phyloP scores from a whole-genome alignment of 768 basidiomycete genomes.

The Kwoniella sp. region DNA sequence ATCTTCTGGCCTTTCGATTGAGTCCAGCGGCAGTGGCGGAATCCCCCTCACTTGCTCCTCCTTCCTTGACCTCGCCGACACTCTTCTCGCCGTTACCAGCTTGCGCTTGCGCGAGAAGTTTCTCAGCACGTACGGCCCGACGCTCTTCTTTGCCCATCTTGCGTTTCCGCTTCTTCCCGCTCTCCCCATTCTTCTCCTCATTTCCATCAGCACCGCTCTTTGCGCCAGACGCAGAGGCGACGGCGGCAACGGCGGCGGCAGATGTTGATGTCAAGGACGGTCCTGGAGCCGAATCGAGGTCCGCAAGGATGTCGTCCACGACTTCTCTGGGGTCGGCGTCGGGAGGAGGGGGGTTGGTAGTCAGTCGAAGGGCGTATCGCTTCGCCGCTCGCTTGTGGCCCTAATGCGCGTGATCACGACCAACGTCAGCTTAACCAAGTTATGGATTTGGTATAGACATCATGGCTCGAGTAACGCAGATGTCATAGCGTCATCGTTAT shows the following conservation, averaged over 20 bases:
- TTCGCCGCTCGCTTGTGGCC: conserved; percentile 38
- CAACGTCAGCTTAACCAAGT: background rate
- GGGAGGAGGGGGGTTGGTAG: background rate
- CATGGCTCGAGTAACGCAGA: no score
- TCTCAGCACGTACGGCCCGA: conserved; percentile 10
- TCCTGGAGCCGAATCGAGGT: conserved; percentile 11
- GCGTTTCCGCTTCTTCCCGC: background rate
- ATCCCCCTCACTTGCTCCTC: background rate
- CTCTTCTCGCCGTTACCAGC: background rate
- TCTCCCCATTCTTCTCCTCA: background rate
- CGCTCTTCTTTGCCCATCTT: conserved; percentile 22
- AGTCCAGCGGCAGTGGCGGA: no score
- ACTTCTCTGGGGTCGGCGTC: conserved; percentile 28
- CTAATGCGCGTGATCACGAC: conserved; percentile 11
- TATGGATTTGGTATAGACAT: background rate
- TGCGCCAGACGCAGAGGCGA: background rate
- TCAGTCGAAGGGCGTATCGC: conserved; percentile 28
- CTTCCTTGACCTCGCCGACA: background rate
- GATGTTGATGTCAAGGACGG: background rate
- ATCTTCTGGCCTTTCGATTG: conserved; percentile 38
- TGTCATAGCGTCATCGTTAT: no score
- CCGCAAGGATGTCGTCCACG: conserved; percentile 27
- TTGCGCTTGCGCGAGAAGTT: background rate
- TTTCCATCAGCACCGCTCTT: background rate
- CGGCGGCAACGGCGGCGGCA: background rate